Percentiles rank a stretch among this genome's conserved stretches.
Evolutionary conservation across 306 rosid genomes (phyloP).

Genomic region (Citrullus colocynthis): DNA sequence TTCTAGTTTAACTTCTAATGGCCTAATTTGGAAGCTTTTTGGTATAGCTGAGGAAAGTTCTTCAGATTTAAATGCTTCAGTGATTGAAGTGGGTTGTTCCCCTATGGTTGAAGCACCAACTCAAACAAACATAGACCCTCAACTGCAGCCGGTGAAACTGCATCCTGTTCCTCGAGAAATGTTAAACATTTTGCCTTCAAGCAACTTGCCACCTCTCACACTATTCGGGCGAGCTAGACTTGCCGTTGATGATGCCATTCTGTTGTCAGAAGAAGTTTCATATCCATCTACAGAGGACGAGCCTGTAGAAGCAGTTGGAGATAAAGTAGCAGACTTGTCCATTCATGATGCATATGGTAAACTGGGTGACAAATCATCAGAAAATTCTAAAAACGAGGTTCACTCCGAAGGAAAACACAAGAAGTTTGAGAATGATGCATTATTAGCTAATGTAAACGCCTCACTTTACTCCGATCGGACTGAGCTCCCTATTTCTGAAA

Average conservation of each 20-base stretch:
- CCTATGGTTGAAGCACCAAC: constrained; percentile 21
- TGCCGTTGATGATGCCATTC: constrained; percentile 24
- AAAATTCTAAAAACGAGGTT: background rate
- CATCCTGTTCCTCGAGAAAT: constrained; percentile 16
- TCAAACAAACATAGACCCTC: constrained; percentile 21
- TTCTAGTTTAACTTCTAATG: constrained; percentile 22
- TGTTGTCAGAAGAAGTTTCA: constrained; percentile 17
- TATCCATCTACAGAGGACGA: constrained; percentile 11
- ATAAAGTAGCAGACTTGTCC: constrained; percentile 5
- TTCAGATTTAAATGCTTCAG: constrained; percentile 13
- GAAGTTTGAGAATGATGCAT: background rate
- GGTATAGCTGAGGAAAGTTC: constrained; percentile 30
- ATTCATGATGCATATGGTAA: background rate
- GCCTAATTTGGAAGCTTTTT: constrained; percentile 46
- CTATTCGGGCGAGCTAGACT: constrained; percentile 76
- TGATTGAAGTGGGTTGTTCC: constrained; percentile 16
- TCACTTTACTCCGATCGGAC: background rate
- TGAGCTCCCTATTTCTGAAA: constrained; percentile 4
- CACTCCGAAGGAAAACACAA: background rate
- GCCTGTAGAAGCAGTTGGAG: constrained; percentile 19
- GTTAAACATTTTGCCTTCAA: constrained; percentile 21
- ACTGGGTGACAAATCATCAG: background rate
- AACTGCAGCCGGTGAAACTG: constrained; percentile 22
- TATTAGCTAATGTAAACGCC: background rate
- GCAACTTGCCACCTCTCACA: constrained; percentile 33